These are phyloP conservation scores for Diaporthe helianthi DNA, from an alignment of 2,329 filamentous ascomycete genomes.

Conservation along the genomic window DNA sequence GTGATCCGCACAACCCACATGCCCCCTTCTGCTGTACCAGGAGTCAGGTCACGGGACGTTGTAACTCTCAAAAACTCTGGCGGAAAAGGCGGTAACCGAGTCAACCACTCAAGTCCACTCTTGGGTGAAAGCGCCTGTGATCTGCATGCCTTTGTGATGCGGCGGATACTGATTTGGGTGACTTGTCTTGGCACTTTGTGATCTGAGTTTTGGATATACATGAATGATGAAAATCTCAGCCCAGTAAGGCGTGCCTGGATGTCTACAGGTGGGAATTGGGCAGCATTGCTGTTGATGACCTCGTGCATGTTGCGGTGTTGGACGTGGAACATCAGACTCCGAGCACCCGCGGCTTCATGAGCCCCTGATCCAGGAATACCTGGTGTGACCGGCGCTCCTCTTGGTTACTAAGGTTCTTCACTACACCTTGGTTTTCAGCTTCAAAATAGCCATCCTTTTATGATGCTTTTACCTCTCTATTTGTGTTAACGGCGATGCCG, in stretches of 20 bases:
- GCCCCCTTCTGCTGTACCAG: background rate
- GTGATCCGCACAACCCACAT: background rate
- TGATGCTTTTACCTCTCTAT: too few relatives aligned
- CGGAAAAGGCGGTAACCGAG: background rate
- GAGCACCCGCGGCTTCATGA: background rate
- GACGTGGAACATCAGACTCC: background rate
- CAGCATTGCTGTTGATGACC: background rate
- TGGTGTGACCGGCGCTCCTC: background rate
- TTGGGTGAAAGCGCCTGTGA: background rate
- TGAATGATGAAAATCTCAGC: background rate
- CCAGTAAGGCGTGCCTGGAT: background rate
- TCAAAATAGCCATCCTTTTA: too few relatives aligned
- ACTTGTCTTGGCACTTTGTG: conserved; percentile 8
- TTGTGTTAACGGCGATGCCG: too few relatives aligned
- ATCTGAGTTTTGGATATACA: background rate
- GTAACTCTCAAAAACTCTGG: background rate
- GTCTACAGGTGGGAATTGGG: background rate
- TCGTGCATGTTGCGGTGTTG: background rate
- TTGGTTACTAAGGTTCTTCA: background rate
- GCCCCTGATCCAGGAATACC: background rate
- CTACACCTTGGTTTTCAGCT: background rate
- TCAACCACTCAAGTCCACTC: background rate
- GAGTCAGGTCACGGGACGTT: background rate
- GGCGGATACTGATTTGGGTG: background rate
- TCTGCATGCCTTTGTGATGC: background rate